These are phyloP conservation scores for Fusarium stilboides DNA, from an alignment of 2,329 filamentous ascomycete species.

Conservation along the genomic window DNA sequence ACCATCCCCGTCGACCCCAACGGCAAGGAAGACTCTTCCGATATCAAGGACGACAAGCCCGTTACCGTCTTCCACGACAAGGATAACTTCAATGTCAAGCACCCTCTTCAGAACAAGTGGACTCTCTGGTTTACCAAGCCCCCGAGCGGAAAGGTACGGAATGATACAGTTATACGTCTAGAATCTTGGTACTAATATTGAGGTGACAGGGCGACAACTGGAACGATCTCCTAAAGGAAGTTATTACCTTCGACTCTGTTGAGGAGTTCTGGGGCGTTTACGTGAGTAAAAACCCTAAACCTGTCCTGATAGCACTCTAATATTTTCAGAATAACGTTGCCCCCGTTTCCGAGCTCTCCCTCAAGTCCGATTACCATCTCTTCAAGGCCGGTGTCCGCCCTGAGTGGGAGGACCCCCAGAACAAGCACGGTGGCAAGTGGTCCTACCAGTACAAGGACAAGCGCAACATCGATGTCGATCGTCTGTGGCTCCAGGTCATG, in stretches of 20 bases:
- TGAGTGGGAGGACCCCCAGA: slow-evolving; percentile 98
- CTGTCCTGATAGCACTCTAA: slow-evolving; percentile 23
- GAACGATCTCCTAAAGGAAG: slow-evolving; percentile 97
- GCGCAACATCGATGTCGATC: slow-evolving; percentile 90
- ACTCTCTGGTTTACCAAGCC: slow-evolving; percentile 99
- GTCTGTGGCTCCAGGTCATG: slow-evolving; percentile 97
- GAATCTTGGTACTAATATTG: slow-evolving; percentile 30
- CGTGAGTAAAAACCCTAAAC: slow-evolving; percentile 70
- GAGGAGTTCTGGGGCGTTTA: slow-evolving; percentile 99
- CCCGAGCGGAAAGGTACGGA: slow-evolving; percentile 87
- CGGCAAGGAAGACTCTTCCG: slow-evolving; percentile 68
- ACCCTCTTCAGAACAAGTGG: slow-evolving; percentile 97
- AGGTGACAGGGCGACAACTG: slow-evolving; percentile 90
- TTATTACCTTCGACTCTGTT: slow-evolving; percentile 98
- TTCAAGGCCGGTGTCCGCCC: slow-evolving; percentile 98
- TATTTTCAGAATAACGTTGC: slow-evolving; percentile 92
- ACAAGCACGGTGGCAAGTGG: slow-evolving; percentile 99
- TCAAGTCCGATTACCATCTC: slow-evolving; percentile 99
- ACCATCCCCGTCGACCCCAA: slow-evolving; percentile 78
- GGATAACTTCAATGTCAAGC: slow-evolving; percentile 99
- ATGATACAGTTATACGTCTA: slow-evolving; percentile 6
- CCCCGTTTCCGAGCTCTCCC: slow-evolving; percentile 91
- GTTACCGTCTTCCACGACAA: slow-evolving; percentile 98
- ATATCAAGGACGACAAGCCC: slow-evolving; percentile 71
- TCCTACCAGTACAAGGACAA: slow-evolving; percentile 98